Evolutionary conservation across 257 asterid species (phyloP), one percentile per base, ranked within the genome.

Genomic region (Ophiorrhiza pumila): DNA sequence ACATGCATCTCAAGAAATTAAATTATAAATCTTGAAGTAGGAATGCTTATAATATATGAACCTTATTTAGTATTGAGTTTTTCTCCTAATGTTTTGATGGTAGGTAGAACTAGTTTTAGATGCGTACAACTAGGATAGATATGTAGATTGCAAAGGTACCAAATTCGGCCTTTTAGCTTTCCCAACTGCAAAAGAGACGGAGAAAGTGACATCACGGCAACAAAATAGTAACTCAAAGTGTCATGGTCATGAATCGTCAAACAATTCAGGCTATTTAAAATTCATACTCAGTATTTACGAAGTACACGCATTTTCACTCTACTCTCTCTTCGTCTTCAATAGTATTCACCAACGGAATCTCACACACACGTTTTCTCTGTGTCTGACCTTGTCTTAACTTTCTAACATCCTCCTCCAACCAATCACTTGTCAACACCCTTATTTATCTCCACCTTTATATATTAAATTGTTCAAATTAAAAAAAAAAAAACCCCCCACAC

Each of bases 241-340:
- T n/a, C n/a, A n/a, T n/a, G n/a, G 8, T 11, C n/a, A 0, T 1
- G 1, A 4, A 0, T 23, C 52, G 71, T 73, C 71, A 49, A 63
- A 63, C 77, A n/a, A n/a, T 62, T 62, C 71, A 49, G 64, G 52
- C 65, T n/a, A 73, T 62, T 63, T 14, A 72, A 8, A 42, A 35
- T 58, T 27, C 7, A 22, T 22, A 9, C 7, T 41, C 39, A n/a
- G 27, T n/a, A 0, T 52, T 22, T 23, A 52, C 27, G 10, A 52
- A 20, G 53, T 2, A 15, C 15, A 8, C 27, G 20, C 58, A 4
- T 7, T 13, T 17, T 50, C 25, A 4, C 18, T 17, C 59, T 12
- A 7, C 27, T 22, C 59, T 22, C 14, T 53, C 6, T 53, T 0
- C 7, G 7, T 8, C 11, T 23, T 7, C n/a, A n/a, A n/a, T n/a